Evolutionary conservation across 768 basidiomycete species (phyloP).

Genomic region (Mycena alexandri): DNA sequence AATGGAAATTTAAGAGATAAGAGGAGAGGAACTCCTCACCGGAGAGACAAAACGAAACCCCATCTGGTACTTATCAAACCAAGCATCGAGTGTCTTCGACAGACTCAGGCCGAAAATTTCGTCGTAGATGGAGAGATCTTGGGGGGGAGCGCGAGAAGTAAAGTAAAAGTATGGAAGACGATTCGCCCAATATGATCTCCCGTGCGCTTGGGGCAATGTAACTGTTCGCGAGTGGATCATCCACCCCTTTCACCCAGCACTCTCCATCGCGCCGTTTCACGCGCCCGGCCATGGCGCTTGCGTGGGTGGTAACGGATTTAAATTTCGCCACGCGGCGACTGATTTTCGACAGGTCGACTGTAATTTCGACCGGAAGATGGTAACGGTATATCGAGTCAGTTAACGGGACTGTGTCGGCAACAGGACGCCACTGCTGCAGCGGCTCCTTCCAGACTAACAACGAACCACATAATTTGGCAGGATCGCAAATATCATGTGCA

Average conservation of each 20-base stretch:
- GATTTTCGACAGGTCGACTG: conserved; percentile 15
- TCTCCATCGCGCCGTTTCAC: background rate
- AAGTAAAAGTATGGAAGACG: background rate
- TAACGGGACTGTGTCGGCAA: conserved; percentile 10
- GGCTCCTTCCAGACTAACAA: background rate
- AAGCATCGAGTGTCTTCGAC: background rate
- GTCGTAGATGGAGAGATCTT: conserved; percentile 9
- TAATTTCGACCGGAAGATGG: conserved; percentile 1
- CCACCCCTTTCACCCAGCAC: background rate
- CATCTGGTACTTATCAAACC: conserved; percentile 2
- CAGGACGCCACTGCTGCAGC: background rate
- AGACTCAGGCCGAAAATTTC: conserved; percentile 11
- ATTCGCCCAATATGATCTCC: background rate
- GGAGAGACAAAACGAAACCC: conserved; percentile 3
- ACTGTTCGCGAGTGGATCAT: background rate
- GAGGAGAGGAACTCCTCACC: conserved; percentile 7
- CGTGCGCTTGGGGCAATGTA: conserved; percentile 12
- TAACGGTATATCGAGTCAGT: conserved; percentile 11
- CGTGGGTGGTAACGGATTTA: background rate
- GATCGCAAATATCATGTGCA: conserved; percentile 19
- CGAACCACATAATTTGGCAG: conserved; percentile 1
- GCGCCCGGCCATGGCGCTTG: background rate
- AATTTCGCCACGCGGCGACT: conserved; percentile 8
- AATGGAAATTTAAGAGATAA: background rate
- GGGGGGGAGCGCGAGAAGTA: background rate